A percentile compares a stretch with the other conserved stretches of the same genome.
phyloP scores from a whole-genome alignment of 768 basidiomycete genomes.

The Suillus decipiens region DNA sequence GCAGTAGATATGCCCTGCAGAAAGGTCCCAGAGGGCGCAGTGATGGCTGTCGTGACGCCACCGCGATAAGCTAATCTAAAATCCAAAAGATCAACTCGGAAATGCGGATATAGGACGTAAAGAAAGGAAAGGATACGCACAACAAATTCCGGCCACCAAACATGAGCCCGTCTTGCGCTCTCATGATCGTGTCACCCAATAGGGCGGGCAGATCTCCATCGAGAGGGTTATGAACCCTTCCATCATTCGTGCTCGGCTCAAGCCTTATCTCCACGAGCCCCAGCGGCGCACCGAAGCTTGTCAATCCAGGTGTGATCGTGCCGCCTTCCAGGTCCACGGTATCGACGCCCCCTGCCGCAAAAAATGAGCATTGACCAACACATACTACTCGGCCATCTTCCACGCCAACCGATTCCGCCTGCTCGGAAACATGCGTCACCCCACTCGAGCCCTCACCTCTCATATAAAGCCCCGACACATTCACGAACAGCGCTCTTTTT shows the following conservation, averaged over 20 bases:
- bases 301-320: conserved; percentile 64
- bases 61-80: conserved; percentile 62
- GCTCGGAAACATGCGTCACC: conserved; percentile 28
- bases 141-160: conserved; percentile 71
- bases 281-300: conserved; percentile 70
- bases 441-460: conserved; percentile 29
- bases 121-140: conserved; percentile 42
- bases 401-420: conserved; percentile 36
- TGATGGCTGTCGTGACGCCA: conserved; percentile 66
- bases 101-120: background rate
- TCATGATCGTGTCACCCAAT: conserved; percentile 54
- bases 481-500: conserved; percentile 57
- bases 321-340: conserved; percentile 73
- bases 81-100: background rate
- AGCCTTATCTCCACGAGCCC: conserved; percentile 69
- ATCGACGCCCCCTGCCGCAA: conserved; percentile 14
- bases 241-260: conserved; percentile 75
- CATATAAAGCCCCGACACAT: conserved; percentile 54
- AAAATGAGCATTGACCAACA: conserved; percentile 36
- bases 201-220: conserved; percentile 45
- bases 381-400: conserved; percentile 57
- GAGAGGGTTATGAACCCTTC: conserved; percentile 58
- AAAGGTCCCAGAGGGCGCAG: conserved; percentile 45
- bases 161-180: conserved; percentile 73
- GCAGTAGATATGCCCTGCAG: conserved; percentile 64